phyloP scores from a whole-genome alignment of 2,329 filamentous ascomycete species.

The Xylaria sp. region DNA sequence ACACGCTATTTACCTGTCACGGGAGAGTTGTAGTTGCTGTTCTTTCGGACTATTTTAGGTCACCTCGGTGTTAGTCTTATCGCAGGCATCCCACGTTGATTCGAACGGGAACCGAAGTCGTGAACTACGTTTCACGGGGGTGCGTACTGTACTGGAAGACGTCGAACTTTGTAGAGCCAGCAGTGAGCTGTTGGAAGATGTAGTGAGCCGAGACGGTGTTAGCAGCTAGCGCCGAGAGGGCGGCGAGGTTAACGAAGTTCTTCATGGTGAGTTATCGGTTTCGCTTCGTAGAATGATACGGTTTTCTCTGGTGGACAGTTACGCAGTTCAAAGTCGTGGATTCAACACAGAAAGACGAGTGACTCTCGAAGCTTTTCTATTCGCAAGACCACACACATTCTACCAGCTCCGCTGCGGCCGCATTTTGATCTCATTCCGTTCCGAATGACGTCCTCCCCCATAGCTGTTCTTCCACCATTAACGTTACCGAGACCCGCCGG shows the following conservation, averaged over 20 bases:
- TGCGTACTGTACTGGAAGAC: slow-evolving; percentile 52
- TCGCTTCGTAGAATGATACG: neutral
- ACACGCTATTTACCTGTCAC: slow-evolving; percentile 50
- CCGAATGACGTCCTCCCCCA: slow-evolving; percentile 17
- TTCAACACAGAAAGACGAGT: neutral
- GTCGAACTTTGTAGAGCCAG: slow-evolving; percentile 48
- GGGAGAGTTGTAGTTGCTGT: slow-evolving; percentile 61
- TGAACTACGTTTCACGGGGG: neutral
- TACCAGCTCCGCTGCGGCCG: slow-evolving; percentile 5
- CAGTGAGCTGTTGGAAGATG: slow-evolving; percentile 54
- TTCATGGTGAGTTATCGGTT: slow-evolving; percentile 45
- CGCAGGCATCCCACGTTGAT: neutral
- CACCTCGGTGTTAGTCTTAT: slow-evolving; percentile 10
- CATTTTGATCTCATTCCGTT: slow-evolving; percentile 2
- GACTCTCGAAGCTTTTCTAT: slow-evolving; percentile 28
- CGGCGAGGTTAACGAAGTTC: slow-evolving; percentile 45
- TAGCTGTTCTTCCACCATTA: slow-evolving; percentile 31
- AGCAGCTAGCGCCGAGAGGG: slow-evolving; percentile 48
- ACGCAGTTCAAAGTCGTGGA: neutral
- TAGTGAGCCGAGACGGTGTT: slow-evolving; percentile 53
- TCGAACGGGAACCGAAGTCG: neutral
- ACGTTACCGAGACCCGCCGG: slow-evolving; percentile 10
- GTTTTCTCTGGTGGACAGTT: neutral
- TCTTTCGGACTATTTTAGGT: slow-evolving; percentile 53
- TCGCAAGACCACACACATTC: neutral